Evolutionary conservation across 306 rosid species (phyloP).

Genomic region (Sphenostylis stenocarpa): DNA sequence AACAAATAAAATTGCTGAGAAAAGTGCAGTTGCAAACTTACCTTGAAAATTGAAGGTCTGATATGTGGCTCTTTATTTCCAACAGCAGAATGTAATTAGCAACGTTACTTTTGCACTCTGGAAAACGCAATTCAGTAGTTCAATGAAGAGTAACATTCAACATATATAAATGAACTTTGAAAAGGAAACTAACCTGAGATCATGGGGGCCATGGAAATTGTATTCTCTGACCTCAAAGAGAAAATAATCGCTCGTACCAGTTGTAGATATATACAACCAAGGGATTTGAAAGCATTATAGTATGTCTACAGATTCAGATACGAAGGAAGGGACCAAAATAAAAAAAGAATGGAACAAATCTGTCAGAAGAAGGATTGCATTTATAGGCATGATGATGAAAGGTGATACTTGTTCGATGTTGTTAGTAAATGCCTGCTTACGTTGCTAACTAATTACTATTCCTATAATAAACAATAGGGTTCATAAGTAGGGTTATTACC

Average conservation of each 20-base stretch:
- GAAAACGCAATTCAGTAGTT: not conserved
- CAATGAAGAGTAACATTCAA: not conserved
- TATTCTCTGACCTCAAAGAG: not conserved
- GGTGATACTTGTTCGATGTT: not conserved
- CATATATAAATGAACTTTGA: not conserved
- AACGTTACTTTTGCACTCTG: not conserved
- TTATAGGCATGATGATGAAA: not conserved
- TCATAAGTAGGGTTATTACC: not conserved
- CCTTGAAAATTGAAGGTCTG: not conserved
- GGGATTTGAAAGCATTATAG: not conserved
- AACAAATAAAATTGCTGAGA: not conserved
- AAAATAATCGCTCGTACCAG: not conserved
- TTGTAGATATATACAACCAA: not conserved
- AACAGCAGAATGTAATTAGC: not conserved
- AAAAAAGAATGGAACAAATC: constrained; percentile 1
- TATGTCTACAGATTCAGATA: not conserved
- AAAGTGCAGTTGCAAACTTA: not conserved
- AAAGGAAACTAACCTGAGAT: constrained; percentile 9
- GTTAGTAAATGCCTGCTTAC: not conserved
- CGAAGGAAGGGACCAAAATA: constrained; percentile 16
- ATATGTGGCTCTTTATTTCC: not conserved
- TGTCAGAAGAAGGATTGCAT: not conserved
- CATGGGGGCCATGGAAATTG: not conserved
- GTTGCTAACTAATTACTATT: not conserved
- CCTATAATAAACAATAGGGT: not conserved